Evolutionary conservation across 768 basidiomycete species (phyloP), one percentile per base, ranked within the genome.

Genomic region (Termitomyces sp.): DNA sequence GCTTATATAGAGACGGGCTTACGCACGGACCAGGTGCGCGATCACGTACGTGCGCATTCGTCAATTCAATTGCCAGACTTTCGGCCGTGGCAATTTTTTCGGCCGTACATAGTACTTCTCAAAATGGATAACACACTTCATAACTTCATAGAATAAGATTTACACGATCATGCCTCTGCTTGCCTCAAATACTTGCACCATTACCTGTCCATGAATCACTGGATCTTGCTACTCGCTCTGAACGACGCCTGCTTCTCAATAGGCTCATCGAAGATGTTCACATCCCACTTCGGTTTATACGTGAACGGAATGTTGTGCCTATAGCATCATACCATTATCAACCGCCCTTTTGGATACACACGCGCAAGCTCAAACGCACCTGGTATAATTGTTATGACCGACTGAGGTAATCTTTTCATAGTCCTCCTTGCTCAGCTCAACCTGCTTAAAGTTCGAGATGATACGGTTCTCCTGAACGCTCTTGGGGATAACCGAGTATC

Each of bases 401-500:
- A 88, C 70, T 13, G 74, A 72, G 13, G 70, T 72, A 61, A 91
- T 73, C 65, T 73, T 79, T 59, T 89, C 79, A 62, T 84, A 89
- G 66, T 91, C 88, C 54, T 84, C 86, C 63, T 84, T 67, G 67
- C 76, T 79, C 53, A 93, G 75, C 65, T 80, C 77, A 53, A 92
- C 79, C 67, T 92, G 86, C 74, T 89, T 69, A 76, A 91, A 91
- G 77, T 94, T 93, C 60, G 85, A 86, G 53, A 77, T 68, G 72
- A 92, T 87, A 40, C 89, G 88, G 4, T 76, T 82, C 66, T 87
- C 77, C 57, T 86, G 77, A 27, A 92, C 89, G 55, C 84, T 86
- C 80, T 95, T 94, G 18, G 93, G 93, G 65, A 94, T 91, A 60
- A 94, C 88, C 9, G 85, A 86, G 71, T 85, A 87, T 13, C 91